Base-by-base conservation (phyloP, 371 early-diverging fungal genomes). In the Mucor racemosus region DNA sequence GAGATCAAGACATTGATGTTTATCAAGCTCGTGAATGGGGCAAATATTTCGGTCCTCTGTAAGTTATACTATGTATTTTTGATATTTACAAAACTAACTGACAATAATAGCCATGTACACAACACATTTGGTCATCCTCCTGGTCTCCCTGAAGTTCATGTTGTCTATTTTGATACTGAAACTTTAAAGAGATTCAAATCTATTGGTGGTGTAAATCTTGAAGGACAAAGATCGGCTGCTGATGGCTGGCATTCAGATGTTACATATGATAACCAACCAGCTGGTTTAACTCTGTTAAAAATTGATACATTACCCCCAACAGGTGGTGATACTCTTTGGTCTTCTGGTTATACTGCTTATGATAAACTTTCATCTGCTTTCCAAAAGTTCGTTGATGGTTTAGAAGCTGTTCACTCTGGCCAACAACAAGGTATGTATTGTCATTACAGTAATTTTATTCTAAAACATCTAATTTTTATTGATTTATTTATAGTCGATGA, bases 281-380 rank as follows among this genome's bases (percentile, higher is more conserved):
- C 87, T 5, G 84, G 84, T 15, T 71, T 85, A 60, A 86, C 91
- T 11, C 73, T 86, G 39, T 71, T 89, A 19, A 80, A 53, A 11
- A 78, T 89, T 48, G 82, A 84, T 38, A 78, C 79, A 7, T 62
- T 86, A 7, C 89, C 89, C 1, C 65, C 69, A 5, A 60, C 74
- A 19, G 91, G 90, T 14, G 89, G 91, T 34, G 88, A 81, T 39
- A 86, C 86, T 15, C 65, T 82, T 35, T 88, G 88, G 90, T 76
- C 84, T 5, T 77, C 77, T 68, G 78, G 81, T 3, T 90, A 90
- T 72, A 75, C 79, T 62, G 76, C 85, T 13, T 90, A 90, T 67
- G 89, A 90, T 62, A 72, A 76, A 42, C 84, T 90, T 31, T 81
- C 88, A 2, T 79, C 86, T 9, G 74, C 88, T n/a, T 76, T 87